Base-by-base conservation (phyloP, 257 asterid genomes). In the Ballota nigra region DNA sequence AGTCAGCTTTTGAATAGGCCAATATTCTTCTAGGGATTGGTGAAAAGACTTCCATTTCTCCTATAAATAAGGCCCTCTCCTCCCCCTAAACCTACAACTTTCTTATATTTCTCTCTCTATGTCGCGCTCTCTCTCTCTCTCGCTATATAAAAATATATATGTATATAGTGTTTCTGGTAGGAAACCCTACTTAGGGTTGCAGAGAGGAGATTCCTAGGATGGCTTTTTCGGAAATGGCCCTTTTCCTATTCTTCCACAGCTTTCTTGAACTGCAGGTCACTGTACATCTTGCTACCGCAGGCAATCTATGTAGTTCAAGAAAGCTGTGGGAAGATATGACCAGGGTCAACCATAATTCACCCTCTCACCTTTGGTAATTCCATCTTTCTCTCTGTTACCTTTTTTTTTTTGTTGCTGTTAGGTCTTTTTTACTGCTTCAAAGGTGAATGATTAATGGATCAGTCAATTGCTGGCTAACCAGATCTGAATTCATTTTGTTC, bases 1-100 rank as follows among this genome's bases (percentile, higher is more conserved):
- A 61, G 78, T 75, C 83, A 76, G 84, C 76, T 78, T 75, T 78
- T 86, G 78, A 84, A 76, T 77, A 82, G 82, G 81, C 87, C 86
- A 84, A 92, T 87, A 89, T 89, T 92, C 96, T 86, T 89, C 94
- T 92, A 73, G 98, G 98, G 98, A 89, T 92, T 89, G 96, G 85
- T 82, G 94, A 85, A 83, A 82, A 62, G 78, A 68, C 81, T 72
- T 78, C 73, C 65, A 65, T 15, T 77, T 85, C 77, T 72, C 77
- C 92, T 92, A 92, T 86, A 92, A 85, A 92, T 88, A 83, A 79
- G 47, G 3, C 73, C 77, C 68, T 72, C 73, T 72, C 78, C 43
- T 68, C 76, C 55, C 83, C 69, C 68, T 64, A 70, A 31, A 71
- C 85, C 78, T 73, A 69, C 86, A 73, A 3, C 78, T 68, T 20